phyloP scores from a whole-genome alignment of 2,329 filamentous ascomycete genomes.

The Kalmusia sp. region DNA sequence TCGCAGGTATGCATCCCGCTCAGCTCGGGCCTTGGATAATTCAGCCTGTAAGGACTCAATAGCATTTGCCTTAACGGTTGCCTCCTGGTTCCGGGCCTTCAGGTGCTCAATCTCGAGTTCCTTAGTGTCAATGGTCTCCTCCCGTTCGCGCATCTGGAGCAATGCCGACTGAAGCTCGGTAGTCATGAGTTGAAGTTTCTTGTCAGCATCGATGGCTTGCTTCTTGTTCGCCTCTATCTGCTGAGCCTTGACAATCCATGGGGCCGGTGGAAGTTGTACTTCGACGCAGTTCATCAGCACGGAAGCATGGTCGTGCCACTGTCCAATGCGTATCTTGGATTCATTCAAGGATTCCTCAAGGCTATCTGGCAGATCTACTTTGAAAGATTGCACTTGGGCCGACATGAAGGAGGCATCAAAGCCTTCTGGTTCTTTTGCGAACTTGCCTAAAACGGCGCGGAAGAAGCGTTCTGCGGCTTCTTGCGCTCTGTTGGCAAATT shows the following conservation, averaged over 20 bases:
- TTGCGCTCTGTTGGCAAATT: slow-evolving; percentile 19
- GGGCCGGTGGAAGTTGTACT: slow-evolving; percentile 74
- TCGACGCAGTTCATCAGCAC: slow-evolving; percentile 54
- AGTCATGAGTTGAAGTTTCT: slow-evolving; percentile 80
- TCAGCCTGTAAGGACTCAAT: slow-evolving; percentile 29
- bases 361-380: slow-evolving; percentile 11
- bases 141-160: slow-evolving; percentile 70
- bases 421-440: slow-evolving; percentile 12
- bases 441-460: slow-evolving; percentile 10
- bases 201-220: slow-evolving; percentile 81
- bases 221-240: slow-evolving; percentile 84
- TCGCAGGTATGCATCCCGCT: slow-evolving; percentile 27
- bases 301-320: slow-evolving; percentile 69
- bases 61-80: slow-evolving; percentile 30
- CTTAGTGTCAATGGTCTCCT: slow-evolving; percentile 72
- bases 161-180: slow-evolving; percentile 82
- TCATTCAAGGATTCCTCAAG: slow-evolving; percentile 14
- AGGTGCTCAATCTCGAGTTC: slow-evolving; percentile 86
- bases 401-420: slow-evolving; percentile 2
- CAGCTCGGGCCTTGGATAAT: slow-evolving; percentile 24
- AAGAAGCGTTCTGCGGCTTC: slow-evolving; percentile 23
- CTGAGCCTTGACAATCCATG: slow-evolving; percentile 83
- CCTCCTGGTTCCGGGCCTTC: slow-evolving; percentile 63
- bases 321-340: slow-evolving; percentile 56
- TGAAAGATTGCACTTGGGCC: background rate